Percentiles rank a stretch among this genome's conserved stretches.
Conservation (phyloP, 1,284 basidiomycete species). For the Malassezia psittaci region DNA sequence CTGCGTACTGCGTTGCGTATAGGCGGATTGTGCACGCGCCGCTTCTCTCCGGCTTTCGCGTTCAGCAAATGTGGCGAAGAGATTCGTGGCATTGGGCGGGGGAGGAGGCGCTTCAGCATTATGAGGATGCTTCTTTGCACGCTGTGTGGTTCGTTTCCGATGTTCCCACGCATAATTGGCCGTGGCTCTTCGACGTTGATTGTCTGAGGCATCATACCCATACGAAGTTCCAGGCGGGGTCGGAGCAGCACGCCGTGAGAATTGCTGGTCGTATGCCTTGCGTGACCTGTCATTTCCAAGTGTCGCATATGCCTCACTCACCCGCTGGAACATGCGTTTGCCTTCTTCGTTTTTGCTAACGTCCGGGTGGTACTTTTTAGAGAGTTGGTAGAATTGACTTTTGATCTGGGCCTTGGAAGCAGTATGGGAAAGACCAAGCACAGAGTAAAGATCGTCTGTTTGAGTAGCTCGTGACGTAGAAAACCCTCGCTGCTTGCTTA, state of each 20-base stretch:
- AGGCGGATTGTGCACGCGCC: slow-evolving; percentile 8
- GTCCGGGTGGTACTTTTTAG: slow-evolving; percentile 44
- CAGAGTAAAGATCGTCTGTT: slow-evolving; percentile 24
- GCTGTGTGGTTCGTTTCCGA: slow-evolving; percentile 19
- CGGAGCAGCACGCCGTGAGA: background rate
- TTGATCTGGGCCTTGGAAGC: slow-evolving; percentile 44
- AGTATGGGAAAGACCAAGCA: slow-evolving; percentile 21
- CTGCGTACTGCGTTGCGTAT: slow-evolving; percentile 5
- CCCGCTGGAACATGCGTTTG: slow-evolving; percentile 41
- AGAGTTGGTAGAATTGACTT: slow-evolving; percentile 45
- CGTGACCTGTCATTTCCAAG: slow-evolving; percentile 19
- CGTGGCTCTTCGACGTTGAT: slow-evolving; percentile 19
- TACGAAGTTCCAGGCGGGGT: background rate
- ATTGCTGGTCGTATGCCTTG: background rate
- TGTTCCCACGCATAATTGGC: slow-evolving; percentile 46
- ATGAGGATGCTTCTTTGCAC: background rate
- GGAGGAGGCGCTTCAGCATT: slow-evolving; percentile 10
- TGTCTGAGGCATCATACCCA: background rate
- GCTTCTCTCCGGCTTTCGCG: slow-evolving; percentile 14
- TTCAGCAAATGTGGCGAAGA: slow-evolving; percentile 16
- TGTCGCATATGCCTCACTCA: slow-evolving; percentile 41
- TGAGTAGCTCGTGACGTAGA: too few relatives aligned
- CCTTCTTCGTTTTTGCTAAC: slow-evolving; percentile 36
- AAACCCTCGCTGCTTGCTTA: too few relatives aligned
- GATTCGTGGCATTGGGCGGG: slow-evolving; percentile 19